These are phyloP conservation scores for Pulicaria dysenterica DNA, from an alignment of 129 eudicot genomes.

Conservation along the genomic window DNA sequence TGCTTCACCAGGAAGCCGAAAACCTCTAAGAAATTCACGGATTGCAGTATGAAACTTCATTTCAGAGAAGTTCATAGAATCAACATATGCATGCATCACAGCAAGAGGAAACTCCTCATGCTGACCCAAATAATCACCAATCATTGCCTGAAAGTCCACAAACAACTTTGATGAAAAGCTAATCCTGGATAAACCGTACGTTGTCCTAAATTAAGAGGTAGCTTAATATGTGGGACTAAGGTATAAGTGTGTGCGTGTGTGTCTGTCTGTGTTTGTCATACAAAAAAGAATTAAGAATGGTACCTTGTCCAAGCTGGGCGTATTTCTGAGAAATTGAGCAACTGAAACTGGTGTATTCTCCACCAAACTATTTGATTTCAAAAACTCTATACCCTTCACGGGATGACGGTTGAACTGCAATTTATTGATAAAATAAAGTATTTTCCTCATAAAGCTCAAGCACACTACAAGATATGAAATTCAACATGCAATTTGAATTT, in stretches of 20 bases:
- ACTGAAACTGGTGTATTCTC: slow-evolving; percentile 88
- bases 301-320: slow-evolving; percentile 89
- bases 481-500: too few relatives aligned
- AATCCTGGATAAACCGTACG: not conserved
- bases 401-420: slow-evolving; percentile 90
- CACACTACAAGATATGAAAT: too few relatives aligned
- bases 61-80: slow-evolving; percentile 82
- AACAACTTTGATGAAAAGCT: not conserved
- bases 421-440: not conserved
- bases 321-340: slow-evolving; percentile 81
- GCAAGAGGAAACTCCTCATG: slow-evolving; percentile 97
- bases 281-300: not conserved
- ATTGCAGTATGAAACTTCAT: slow-evolving; percentile 88
- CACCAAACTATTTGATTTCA: slow-evolving; percentile 74
- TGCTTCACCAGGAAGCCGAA: slow-evolving; percentile 99
- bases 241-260: too few relatives aligned
- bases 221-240: too few relatives aligned
- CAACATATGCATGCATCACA: slow-evolving; percentile 99
- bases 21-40: slow-evolving; percentile 90
- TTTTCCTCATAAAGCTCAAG: too few relatives aligned
- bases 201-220: not conserved
- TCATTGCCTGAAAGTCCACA: slow-evolving; percentile 68
- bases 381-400: slow-evolving; percentile 69
- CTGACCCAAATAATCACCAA: slow-evolving; percentile 97
- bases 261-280: too few relatives aligned